Evolutionary conservation across 164 flowering plant species (phyloP).

Genomic region (Umbellularia californica): DNA sequence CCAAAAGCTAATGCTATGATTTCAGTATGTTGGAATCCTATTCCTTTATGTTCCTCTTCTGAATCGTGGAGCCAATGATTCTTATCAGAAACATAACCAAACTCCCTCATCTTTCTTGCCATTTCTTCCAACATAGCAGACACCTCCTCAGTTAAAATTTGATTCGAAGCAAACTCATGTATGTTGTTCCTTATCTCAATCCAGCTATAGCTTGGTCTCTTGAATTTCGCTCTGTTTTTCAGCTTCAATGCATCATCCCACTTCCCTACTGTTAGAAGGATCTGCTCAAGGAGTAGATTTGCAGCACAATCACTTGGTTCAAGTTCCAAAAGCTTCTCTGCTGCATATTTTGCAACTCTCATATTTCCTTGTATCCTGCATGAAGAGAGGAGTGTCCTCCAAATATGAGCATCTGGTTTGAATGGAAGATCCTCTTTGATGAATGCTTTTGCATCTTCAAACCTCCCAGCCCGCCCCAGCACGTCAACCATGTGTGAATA

Average conservation of each 20-base stretch:
- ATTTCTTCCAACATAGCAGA: slow-evolving; percentile 21
- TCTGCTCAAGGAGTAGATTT: slow-evolving; percentile 24
- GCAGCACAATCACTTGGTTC: slow-evolving; percentile 27
- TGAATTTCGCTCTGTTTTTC: slow-evolving; percentile 9
- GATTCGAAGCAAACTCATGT: slow-evolving; percentile 21
- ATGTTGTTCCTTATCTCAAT: slow-evolving; percentile 25
- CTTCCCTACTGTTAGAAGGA: slow-evolving; percentile 27
- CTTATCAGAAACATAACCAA: slow-evolving; percentile 29
- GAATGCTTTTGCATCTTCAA: slow-evolving; percentile 30
- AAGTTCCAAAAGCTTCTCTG: slow-evolving; percentile 27
- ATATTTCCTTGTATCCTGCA: slow-evolving; percentile 28
- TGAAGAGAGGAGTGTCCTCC: slow-evolving; percentile 32
- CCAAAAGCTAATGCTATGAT: slow-evolving; percentile 37
- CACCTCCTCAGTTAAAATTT: slow-evolving; percentile 16
- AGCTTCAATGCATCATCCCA: slow-evolving; percentile 32
- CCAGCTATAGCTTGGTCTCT: slow-evolving; percentile 24
- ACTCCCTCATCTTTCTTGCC: slow-evolving; percentile 27
- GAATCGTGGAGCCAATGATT: slow-evolving; percentile 31
- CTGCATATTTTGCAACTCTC: slow-evolving; percentile 26
- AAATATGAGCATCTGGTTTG: slow-evolving; percentile 19
- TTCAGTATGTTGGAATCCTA: slow-evolving; percentile 28
- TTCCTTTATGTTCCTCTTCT: slow-evolving; percentile 29
- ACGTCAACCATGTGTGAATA: slow-evolving; percentile 30
- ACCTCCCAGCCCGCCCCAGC: slow-evolving; percentile 32
- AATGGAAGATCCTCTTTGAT: slow-evolving; percentile 16